Evolutionary conservation across 257 asterid genomes (phyloP).

Genomic region (Primulina tabacum): DNA sequence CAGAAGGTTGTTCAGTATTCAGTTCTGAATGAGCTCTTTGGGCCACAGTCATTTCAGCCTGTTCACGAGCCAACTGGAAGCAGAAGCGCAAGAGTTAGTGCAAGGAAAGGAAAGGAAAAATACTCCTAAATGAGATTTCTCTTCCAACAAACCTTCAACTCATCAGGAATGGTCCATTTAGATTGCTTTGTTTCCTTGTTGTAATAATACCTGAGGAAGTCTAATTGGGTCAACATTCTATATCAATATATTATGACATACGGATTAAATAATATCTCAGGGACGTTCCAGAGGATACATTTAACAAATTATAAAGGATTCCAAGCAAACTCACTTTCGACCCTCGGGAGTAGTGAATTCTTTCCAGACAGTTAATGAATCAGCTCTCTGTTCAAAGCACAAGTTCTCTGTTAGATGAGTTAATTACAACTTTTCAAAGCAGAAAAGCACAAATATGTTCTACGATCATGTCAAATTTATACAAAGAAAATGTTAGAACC

Average conservation of each 20-base stretch:
- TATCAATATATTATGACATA: constrained; percentile 5
- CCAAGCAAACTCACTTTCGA: constrained; percentile 65
- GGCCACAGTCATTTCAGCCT: constrained; percentile 64
- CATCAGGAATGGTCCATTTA: constrained; percentile 94
- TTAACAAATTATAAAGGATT: constrained; percentile 13
- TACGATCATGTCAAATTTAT: constrained; percentile 13
- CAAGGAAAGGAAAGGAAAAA: constrained; percentile 14
- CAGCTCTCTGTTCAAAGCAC: constrained; percentile 74
- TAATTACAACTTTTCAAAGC: neutral
- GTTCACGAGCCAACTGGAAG: constrained; percentile 87
- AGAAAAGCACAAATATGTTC: neutral
- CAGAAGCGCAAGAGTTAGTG: constrained; percentile 33
- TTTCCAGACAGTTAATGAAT: constrained; percentile 96
- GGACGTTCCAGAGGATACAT: constrained; percentile 5
- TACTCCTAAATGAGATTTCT: constrained; percentile 11
- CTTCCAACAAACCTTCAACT: constrained; percentile 61
- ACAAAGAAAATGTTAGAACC: constrained; percentile 10
- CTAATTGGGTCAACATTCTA: constrained; percentile 21
- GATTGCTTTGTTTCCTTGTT: constrained; percentile 96
- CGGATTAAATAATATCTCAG: constrained; percentile 16
- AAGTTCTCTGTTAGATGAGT: constrained; percentile 11
- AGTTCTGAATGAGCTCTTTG: constrained; percentile 47
- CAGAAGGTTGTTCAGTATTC: constrained; percentile 47
- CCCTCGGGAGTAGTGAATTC: constrained; percentile 97
- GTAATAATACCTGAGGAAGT: constrained; percentile 72